Evolutionary conservation across 1,284 basidiomycete genomes (phyloP).

Genomic region (Sporisorium reilianum): DNA sequence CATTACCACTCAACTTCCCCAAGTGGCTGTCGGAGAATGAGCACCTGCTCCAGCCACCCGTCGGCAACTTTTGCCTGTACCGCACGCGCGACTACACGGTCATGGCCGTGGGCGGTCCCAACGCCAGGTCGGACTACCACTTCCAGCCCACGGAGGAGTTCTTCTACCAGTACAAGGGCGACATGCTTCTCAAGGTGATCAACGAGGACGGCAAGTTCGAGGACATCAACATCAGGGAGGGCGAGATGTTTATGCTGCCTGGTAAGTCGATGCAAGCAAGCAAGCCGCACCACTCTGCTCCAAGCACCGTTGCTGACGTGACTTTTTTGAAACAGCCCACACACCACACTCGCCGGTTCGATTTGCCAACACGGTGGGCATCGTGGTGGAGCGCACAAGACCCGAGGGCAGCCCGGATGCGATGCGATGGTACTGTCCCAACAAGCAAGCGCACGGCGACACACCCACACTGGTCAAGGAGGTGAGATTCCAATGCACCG

Average conservation of each 20-base stretch:
- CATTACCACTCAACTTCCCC: conserved; percentile 68
- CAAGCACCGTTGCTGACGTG: background rate
- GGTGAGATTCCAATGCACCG: conserved; percentile 86
- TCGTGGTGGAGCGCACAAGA: conserved; percentile 92
- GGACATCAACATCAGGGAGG: conserved; percentile 90
- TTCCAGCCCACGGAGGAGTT: conserved; percentile 66
- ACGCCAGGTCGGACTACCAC: conserved; percentile 66
- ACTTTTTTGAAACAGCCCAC: conserved; percentile 72
- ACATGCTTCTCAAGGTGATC: conserved; percentile 87
- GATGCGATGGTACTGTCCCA: conserved; percentile 92
- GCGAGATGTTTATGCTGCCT: conserved; percentile 94
- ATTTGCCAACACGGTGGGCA: conserved; percentile 88
- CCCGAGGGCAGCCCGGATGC: conserved; percentile 79
- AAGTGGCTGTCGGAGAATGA: conserved; percentile 68
- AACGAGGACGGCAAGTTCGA: conserved; percentile 82
- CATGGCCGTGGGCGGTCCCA: conserved; percentile 68
- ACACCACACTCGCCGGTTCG: conserved; percentile 95
- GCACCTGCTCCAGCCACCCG: conserved; percentile 67
- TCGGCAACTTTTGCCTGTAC: conserved; percentile 68
- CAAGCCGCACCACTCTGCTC: background rate
- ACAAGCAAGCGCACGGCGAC: conserved; percentile 74
- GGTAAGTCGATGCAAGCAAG: conserved; percentile 72
- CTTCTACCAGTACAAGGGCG: conserved; percentile 70
- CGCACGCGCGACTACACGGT: conserved; percentile 64
- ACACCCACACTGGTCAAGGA: conserved; percentile 85